Percentiles rank a stretch among this genome's conserved stretches.
These are phyloP conservation scores for Kuraishia ogatae DNA, from an alignment of 805 yeast genomes.

Conservation along the genomic window DNA sequence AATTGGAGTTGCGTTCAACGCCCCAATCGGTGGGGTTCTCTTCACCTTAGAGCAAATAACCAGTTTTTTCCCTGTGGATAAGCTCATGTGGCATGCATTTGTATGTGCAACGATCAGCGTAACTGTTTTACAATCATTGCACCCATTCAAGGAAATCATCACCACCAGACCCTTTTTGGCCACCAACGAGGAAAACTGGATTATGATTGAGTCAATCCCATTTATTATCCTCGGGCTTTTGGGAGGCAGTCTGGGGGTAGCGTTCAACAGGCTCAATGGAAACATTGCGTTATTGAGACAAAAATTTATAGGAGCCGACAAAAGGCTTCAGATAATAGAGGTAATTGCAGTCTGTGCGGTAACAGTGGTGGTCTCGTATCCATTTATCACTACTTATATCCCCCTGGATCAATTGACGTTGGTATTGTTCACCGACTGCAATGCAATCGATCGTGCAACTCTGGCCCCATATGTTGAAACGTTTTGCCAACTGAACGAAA, in stretches of 20 bases:
- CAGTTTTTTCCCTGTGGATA: slow-evolving; percentile 52
- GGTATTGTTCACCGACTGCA: slow-evolving; percentile 66
- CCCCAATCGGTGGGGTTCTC: slow-evolving; percentile 84
- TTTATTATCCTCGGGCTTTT: slow-evolving; percentile 60
- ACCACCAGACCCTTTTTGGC: slow-evolving; percentile 44
- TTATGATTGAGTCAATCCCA: slow-evolving; percentile 60
- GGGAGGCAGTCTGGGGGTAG: slow-evolving; percentile 62
- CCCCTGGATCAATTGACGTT: slow-evolving; percentile 50
- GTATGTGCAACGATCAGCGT: slow-evolving; percentile 71
- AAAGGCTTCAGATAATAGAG: slow-evolving; percentile 31
- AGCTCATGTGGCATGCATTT: slow-evolving; percentile 76
- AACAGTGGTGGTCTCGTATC: slow-evolving; percentile 50
- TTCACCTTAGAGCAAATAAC: slow-evolving; percentile 67
- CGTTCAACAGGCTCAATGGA: slow-evolving; percentile 40
- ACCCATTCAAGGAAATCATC: slow-evolving; percentile 39
- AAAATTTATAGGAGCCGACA: slow-evolving; percentile 16
- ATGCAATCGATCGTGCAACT: slow-evolving; percentile 3
- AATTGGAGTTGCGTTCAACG: slow-evolving; percentile 74
- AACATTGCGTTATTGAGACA: slow-evolving; percentile 27
- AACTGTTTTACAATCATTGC: slow-evolving; percentile 42
- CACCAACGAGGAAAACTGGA: slow-evolving; percentile 64
- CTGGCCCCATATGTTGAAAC: slow-evolving; percentile 4
- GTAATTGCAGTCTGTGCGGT: slow-evolving; percentile 35
- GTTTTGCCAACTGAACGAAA: slow-evolving; percentile 7
- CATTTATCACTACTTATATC: slow-evolving; percentile 41